Evolutionary conservation across 352 stramenopile genomes (phyloP).

Genomic region (Peronospora destructor): DNA sequence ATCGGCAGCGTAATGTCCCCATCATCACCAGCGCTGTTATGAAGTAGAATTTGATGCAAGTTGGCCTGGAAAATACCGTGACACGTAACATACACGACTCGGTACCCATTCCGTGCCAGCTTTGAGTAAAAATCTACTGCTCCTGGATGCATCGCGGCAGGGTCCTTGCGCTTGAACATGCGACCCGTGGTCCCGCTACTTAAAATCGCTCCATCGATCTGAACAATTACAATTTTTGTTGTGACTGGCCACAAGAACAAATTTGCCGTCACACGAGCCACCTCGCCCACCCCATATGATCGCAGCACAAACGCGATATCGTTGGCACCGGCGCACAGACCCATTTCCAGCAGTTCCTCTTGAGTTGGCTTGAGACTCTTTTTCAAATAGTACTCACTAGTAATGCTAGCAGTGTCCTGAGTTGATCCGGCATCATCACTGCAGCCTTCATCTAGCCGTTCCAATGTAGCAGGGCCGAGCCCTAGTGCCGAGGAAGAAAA

Average conservation of each 20-base stretch:
- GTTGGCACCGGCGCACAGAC: constrained; percentile 52
- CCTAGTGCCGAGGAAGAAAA: constrained; percentile 4
- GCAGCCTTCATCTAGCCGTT: constrained; percentile 22
- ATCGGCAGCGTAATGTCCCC: constrained; percentile 41
- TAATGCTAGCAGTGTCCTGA: constrained; percentile 35
- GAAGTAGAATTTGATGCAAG: constrained; percentile 39
- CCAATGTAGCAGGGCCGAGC: constrained; percentile 7
- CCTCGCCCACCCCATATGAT: constrained; percentile 14
- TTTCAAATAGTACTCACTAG: constrained; percentile 36
- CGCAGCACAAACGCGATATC: constrained; percentile 61
- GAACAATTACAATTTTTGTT: constrained; percentile 70
- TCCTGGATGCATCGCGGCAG: constrained; percentile 41
- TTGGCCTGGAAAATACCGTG: constrained; percentile 50
- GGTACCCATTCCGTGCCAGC: constrained; percentile 62
- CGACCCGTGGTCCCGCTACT: constrained; percentile 32
- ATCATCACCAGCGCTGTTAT: constrained; percentile 14
- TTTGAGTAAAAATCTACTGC: constrained; percentile 72
- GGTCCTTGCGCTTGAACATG: constrained; percentile 43
- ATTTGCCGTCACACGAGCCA: constrained; percentile 42
- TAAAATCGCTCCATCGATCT: constrained; percentile 78
- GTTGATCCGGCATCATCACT: constrained; percentile 31
- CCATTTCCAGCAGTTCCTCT: constrained; percentile 53
- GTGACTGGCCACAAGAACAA: constrained; percentile 70
- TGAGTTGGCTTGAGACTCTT: constrained; percentile 60
- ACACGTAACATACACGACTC: constrained; percentile 77